Evolutionary conservation across 495 filamentous ascomycete species (phyloP).

Genomic region (Neurospora sp.): DNA sequence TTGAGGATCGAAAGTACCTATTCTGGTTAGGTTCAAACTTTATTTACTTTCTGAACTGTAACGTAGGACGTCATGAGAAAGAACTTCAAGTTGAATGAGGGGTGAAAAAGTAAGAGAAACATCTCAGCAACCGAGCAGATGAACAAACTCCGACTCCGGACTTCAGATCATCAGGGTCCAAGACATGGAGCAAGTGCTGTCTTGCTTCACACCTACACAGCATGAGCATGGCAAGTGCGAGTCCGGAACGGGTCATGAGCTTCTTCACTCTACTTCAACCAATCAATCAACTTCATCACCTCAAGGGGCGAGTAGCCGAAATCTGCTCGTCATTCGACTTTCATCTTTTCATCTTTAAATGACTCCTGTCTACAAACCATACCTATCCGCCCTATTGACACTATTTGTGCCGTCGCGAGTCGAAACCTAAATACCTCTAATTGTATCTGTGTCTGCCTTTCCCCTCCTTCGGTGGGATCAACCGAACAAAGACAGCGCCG

Average conservation of each 20-base stretch:
- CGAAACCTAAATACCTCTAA: neutral
- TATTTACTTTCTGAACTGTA: neutral
- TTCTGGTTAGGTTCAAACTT: neutral
- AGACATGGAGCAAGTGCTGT: neutral
- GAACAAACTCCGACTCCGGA: neutral
- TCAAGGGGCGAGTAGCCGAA: neutral
- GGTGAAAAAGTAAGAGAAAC: neutral
- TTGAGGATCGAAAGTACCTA: neutral
- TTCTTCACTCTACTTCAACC: neutral
- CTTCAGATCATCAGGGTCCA: neutral
- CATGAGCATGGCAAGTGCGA: neutral
- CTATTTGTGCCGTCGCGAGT: neutral
- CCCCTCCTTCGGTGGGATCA: neutral
- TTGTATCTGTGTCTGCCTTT: neutral
- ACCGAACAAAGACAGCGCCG: neutral
- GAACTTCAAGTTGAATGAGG: neutral
- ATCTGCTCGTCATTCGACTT: neutral
- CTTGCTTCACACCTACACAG: neutral
- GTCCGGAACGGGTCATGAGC: neutral
- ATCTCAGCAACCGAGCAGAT: neutral
- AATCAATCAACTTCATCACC: conserved; percentile 2
- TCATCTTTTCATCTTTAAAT: neutral
- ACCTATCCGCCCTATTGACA: neutral
- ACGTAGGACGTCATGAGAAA: neutral
- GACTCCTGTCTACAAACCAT: neutral